Percentiles rank a stretch among this genome's conserved stretches.
These are phyloP conservation scores for Pyrrhoderma lamaoense DNA, from an alignment of 1,284 basidiomycete species.

Conservation along the genomic window DNA sequence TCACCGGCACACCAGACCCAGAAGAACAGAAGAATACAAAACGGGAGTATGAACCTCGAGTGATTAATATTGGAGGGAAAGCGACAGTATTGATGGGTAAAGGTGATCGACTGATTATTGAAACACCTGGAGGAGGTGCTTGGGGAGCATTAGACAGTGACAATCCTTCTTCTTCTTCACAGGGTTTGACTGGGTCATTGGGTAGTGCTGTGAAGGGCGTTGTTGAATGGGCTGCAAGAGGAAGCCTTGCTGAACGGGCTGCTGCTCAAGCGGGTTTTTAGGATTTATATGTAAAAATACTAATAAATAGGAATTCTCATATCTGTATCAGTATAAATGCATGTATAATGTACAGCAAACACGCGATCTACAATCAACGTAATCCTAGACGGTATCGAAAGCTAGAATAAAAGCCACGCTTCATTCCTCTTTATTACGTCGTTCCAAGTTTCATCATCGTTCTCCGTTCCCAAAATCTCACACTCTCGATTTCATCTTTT, in stretches of 20 bases:
- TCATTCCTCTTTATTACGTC: conserved; percentile 27
- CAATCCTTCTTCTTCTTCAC: no score
- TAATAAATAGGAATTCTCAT: no score
- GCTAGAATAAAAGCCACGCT: no score
- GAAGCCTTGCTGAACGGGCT: conserved; percentile 65
- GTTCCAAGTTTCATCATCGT: conserved; percentile 31
- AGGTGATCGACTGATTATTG: conserved; percentile 73
- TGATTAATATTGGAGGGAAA: conserved; percentile 90
- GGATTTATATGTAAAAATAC: not conserved
- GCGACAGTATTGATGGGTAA: conserved; percentile 83
- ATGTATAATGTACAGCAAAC: no score
- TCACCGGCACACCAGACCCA: not conserved
- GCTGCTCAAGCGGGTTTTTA: conserved; percentile 61
- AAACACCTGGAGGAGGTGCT: conserved; percentile 91
- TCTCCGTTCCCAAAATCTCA: conserved; percentile 34
- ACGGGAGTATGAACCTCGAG: conserved; percentile 37
- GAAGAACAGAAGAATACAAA: not conserved
- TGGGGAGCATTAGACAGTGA: conserved; percentile 60
- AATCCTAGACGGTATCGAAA: no score
- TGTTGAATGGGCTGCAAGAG: conserved; percentile 61
- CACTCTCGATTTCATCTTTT: conserved; percentile 36
- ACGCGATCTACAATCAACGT: no score
- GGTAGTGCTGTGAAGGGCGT: conserved; percentile 30
- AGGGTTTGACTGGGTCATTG: conserved; percentile 2
- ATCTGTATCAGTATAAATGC: no score